Evolutionary conservation across 73 alveolate genomes (phyloP), one percentile per base, ranked within the genome.

Genomic region (Durusdinium trenchii): DNA sequence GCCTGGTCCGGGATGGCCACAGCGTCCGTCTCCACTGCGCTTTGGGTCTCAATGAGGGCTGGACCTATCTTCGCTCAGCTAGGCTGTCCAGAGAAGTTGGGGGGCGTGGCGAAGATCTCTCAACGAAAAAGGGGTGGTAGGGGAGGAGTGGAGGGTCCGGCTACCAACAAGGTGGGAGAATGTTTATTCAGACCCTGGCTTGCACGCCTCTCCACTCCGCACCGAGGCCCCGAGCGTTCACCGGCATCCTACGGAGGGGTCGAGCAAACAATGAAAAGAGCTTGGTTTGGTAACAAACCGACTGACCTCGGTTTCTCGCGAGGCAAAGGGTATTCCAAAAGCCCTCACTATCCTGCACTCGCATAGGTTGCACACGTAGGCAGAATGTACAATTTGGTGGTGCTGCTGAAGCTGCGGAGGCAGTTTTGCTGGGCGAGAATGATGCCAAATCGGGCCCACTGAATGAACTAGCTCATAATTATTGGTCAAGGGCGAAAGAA

Each of bases 1-100:
- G 71, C 50, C 76, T 52, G n/a, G 43, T 47, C n/a, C 46, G 40
- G 69, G 75, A 40, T 20, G 75, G 20, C 64, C 75, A n/a, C 94
- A 36, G 35, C 76, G 18, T 18, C 81, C 81, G n/a, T 42, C 38
- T 84, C 94, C 42, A 84, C 94, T 3, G 94, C 94, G n/a, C 94
- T 51, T 36, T 84, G 94, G 23, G 94, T 51, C 75, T 84, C 94
- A 18, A 84, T 84, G 94, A 84, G 94, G 76, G 94, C 76, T 32
- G 94, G 94, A 75, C 94, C 94, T 84, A 50, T 23, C 52, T 62
- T 23, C 30, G 40, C 1, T n/a, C 23, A 73, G 18, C 18, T 73
- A 9, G 32, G 50, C 84, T 40, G 23, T 30, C 1, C 1, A n/a
- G n/a, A 32, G 54, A 75, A 42, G 42, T 3, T 4, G 36, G 57